Conservation (phyloP, 352 stramenopile species). For the Phytophthora brassicae region DNA sequence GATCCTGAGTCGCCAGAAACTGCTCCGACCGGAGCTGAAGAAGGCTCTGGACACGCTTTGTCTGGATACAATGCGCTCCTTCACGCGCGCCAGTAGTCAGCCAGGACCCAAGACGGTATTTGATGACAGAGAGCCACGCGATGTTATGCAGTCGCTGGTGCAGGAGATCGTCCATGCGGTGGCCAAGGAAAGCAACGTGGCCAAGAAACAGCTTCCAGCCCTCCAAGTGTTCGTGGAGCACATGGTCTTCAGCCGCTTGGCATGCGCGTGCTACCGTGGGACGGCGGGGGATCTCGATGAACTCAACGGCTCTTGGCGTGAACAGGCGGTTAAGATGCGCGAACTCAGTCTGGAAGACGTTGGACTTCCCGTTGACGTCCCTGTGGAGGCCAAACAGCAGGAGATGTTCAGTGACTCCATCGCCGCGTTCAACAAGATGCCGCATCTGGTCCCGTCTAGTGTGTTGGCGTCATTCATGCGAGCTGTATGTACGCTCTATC, state of each 20-base stretch:
- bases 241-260: constrained; percentile 75
- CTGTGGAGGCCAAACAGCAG: constrained; percentile 16
- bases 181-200: constrained; percentile 38
- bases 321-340: constrained; percentile 48
- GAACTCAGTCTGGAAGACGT: constrained; percentile 54
- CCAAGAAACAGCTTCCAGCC: constrained; percentile 21
- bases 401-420: constrained; percentile 59
- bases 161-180: constrained; percentile 64
- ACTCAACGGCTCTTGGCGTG: constrained; percentile 66
- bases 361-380: constrained; percentile 48
- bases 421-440: constrained; percentile 67
- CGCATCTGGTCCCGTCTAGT: constrained; percentile 70
- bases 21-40: constrained; percentile 65
- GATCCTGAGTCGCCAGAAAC: constrained; percentile 54
- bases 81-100: constrained; percentile 35
- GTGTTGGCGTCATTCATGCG: constrained; percentile 63
- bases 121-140: constrained; percentile 45
- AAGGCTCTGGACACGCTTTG: constrained; percentile 65
- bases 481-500: constrained; percentile 69
- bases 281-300: constrained; percentile 63
- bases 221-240: constrained; percentile 67
- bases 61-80: constrained; percentile 61
- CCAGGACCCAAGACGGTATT: constrained; percentile 41
- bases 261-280: constrained; percentile 59
- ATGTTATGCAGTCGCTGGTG: constrained; percentile 75